A percentile compares a stretch with the other conserved stretches of the same genome.
These are phyloP conservation scores for Candida succiphila DNA, from an alignment of 805 yeast genomes.

Conservation along the genomic window DNA sequence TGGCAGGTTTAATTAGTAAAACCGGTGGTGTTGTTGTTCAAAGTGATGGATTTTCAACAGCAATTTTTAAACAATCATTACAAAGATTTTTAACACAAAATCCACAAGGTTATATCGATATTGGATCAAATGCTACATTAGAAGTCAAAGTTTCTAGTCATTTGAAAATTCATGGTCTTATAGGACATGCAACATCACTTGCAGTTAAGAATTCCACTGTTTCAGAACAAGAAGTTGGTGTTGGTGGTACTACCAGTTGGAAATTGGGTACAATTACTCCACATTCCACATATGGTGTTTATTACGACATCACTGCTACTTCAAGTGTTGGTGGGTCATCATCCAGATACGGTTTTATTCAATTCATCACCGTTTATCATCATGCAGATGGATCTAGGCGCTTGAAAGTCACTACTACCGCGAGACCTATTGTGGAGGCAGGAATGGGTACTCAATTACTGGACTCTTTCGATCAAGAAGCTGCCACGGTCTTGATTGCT, in stretches of 20 bases:
- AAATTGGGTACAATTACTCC: conserved; percentile 45
- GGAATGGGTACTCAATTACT: conserved; percentile 31
- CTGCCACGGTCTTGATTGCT: conserved; percentile 52
- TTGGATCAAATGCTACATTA: conserved; percentile 52
- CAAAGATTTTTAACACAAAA: conserved; percentile 37
- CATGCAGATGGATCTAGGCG: conserved; percentile 50
- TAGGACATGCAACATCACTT: conserved; percentile 53
- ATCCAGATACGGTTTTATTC: conserved; percentile 29
- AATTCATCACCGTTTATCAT: conserved; percentile 52
- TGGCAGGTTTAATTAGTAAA: conserved; percentile 45
- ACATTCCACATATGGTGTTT: conserved; percentile 49
- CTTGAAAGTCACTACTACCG: conserved; percentile 50
- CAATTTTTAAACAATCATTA: conserved; percentile 60
- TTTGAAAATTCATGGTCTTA: conserved; percentile 44
- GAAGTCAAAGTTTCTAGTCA: conserved; percentile 44
- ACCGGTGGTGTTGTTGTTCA: conserved; percentile 59
- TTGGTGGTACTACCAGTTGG: conserved; percentile 41
- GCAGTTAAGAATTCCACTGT: conserved; percentile 12
- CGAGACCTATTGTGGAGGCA: conserved; percentile 30
- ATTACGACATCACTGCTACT: conserved; percentile 35
- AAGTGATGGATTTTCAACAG: conserved; percentile 56
- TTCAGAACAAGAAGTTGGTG: conserved; percentile 10
- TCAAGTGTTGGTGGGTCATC: conserved; percentile 19
- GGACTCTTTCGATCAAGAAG: conserved; percentile 56
- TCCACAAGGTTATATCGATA: conserved; percentile 26